phyloP scores from a whole-genome alignment of 345 rosid species.

The Aethionema arabicum region DNA sequence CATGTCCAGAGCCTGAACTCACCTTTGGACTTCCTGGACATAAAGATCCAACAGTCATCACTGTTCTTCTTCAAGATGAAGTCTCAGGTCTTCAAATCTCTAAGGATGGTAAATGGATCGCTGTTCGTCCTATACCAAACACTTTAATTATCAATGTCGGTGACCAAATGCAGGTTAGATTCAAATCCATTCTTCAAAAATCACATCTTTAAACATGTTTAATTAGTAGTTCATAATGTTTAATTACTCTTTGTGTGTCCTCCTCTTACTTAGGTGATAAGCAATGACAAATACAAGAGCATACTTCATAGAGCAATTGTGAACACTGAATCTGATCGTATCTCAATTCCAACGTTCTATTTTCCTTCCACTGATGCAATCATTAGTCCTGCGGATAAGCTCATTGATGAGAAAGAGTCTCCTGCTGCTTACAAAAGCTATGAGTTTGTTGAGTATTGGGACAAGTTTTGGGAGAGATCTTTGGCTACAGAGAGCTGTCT shows the following conservation, averaged over 20 bases:
- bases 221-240: neutral
- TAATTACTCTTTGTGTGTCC: conserved; percentile 7
- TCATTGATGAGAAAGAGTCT: conserved; percentile 33
- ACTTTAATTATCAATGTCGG: conserved; percentile 59
- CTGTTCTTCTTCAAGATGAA: conserved; percentile 60
- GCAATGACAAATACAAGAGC: conserved; percentile 60
- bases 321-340: conserved; percentile 43
- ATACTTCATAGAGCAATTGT: conserved; percentile 59
- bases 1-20: conserved; percentile 62
- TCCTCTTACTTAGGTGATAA: conserved; percentile 39
- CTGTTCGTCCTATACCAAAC: conserved; percentile 54
- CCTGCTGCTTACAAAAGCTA: conserved; percentile 42
- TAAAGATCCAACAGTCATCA: conserved; percentile 54
- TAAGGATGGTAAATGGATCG: conserved; percentile 51
- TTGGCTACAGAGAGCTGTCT: conserved; percentile 56
- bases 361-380: conserved; percentile 55
- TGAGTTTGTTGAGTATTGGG: conserved; percentile 52
- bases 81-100: conserved; percentile 57
- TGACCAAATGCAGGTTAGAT: conserved; percentile 44
- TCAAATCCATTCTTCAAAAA: no score
- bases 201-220: neutral
- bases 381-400: conserved; percentile 41
- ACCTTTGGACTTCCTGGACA: conserved; percentile 67
- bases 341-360: conserved; percentile 57
- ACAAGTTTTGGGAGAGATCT: conserved; percentile 58